phyloP scores from a whole-genome alignment of 257 asterid species.

The Cynanchum wilfordii region DNA sequence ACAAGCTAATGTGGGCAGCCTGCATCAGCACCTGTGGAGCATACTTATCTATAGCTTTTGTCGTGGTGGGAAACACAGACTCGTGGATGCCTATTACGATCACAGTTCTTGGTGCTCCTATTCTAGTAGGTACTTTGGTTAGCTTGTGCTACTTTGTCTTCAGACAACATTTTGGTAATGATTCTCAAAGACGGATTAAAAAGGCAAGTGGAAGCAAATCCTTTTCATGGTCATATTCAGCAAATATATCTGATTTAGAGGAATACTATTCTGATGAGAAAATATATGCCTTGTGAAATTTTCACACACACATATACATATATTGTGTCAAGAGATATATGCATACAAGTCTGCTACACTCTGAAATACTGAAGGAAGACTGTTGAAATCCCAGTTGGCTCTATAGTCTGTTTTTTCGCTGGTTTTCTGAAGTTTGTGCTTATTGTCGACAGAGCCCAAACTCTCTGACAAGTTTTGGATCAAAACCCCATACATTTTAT shows the following conservation, averaged over 20 bases:
- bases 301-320: neutral
- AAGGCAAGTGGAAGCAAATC: slow-evolving; percentile 88
- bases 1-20: slow-evolving; percentile 98
- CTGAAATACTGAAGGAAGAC: neutral
- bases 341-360: neutral
- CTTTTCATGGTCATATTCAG: slow-evolving; percentile 85
- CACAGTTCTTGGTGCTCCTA: slow-evolving; percentile 72
- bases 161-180: slow-evolving; percentile 82
- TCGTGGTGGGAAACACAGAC: slow-evolving; percentile 66
- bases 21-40: slow-evolving; percentile 93
- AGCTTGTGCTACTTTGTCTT: slow-evolving; percentile 86
- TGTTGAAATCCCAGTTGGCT: neutral
- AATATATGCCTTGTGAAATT: slow-evolving; percentile 67
- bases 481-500: neutral
- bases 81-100: slow-evolving; percentile 82
- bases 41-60: slow-evolving; percentile 70
- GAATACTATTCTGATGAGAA: slow-evolving; percentile 87
- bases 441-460: neutral
- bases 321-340: neutral
- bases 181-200: slow-evolving; percentile 80
- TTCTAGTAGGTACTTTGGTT: slow-evolving; percentile 73
- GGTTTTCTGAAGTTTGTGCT: neutral
- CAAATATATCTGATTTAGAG: slow-evolving; percentile 64
- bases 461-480: neutral
- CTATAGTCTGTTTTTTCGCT: neutral